Conservation (phyloP, 78 protist species). For the Dictyostelium discoideum region dicty_2.7 NC_007088.5:1498001-1498500, state of each 20-base stretch:
- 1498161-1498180: neutral
- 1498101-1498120: neutral
- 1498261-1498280: conserved; percentile 39
- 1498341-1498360: neutral
- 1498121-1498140: neutral
- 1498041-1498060: neutral
- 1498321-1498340: conserved; percentile 36
- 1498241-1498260: conserved; percentile 10
- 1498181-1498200: neutral
- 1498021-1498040: too few species aligned
- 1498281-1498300: neutral
- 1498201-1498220: neutral
- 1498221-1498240: neutral
- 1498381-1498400: neutral
- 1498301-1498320: conserved; percentile 21
- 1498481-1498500: neutral
- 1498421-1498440: neutral
- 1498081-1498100: neutral
- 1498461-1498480: neutral
- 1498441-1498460: neutral
- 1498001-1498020: neutral
- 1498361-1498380: neutral
- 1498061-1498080: neutral
- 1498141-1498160: conserved; percentile 7
- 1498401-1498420: neutral